phyloP scores from a whole-genome alignment of 495 filamentous ascomycete species.

The Penicillium samsonianum region DNA sequence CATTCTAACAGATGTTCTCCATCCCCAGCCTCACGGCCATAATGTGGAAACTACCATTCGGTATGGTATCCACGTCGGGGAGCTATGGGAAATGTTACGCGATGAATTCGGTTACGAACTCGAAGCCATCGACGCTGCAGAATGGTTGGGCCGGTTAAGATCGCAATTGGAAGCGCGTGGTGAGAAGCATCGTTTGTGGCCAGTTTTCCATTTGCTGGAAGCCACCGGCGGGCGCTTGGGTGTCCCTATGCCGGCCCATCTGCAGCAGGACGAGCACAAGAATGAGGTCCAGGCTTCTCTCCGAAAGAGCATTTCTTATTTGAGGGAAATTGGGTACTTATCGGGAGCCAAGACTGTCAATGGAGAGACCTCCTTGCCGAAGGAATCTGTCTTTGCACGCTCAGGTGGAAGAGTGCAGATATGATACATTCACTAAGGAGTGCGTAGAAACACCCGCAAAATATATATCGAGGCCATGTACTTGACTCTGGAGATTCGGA shows the following conservation, averaged over 20 bases:
- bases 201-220: neutral
- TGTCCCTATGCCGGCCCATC: neutral
- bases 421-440: neutral
- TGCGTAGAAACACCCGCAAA: neutral
- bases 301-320: neutral
- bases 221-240: slow-evolving; percentile 1
- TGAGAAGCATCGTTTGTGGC: slow-evolving; percentile 1
- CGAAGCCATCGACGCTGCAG: neutral
- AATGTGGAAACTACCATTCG: neutral
- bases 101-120: slow-evolving; percentile 1
- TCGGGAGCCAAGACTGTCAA: neutral
- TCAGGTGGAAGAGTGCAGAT: neutral
- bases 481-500: too few relatives aligned
- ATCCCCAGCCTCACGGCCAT: neutral
- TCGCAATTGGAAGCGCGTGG: neutral
- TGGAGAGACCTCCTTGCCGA: neutral
- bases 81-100: neutral
- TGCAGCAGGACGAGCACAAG: neutral
- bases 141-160: slow-evolving; percentile 3
- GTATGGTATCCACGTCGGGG: neutral
- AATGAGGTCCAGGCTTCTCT: neutral
- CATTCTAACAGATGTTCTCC: neutral
- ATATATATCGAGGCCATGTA: too few relatives aligned
- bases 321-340: neutral
- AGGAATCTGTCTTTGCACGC: neutral